Percentiles rank a stretch among this genome's conserved stretches.
Evolutionary conservation across 2,329 filamentous ascomycete genomes (phyloP).

Genomic region (Neobulgaria alba): DNA sequence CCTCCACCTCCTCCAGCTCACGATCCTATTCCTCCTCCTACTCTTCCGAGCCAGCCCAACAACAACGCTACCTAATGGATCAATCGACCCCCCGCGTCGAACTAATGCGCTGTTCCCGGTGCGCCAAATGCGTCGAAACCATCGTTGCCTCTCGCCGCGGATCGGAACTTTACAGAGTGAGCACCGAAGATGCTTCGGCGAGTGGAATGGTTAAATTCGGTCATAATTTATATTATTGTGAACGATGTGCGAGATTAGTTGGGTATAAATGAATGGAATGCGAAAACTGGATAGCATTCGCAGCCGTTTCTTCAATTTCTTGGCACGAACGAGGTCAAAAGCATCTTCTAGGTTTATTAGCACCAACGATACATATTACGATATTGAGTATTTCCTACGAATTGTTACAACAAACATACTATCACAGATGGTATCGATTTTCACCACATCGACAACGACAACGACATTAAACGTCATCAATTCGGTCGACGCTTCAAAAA

Average conservation of each 20-base stretch:
- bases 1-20: constrained; percentile 11
- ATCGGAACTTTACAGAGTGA: constrained; percentile 14
- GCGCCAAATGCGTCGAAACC: constrained; percentile 50
- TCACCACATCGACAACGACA: too few species aligned
- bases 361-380: too few species aligned
- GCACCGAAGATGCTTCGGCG: constrained; percentile 46
- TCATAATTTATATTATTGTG: constrained; percentile 59
- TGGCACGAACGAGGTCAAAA: too few species aligned
- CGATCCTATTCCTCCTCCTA: constrained; percentile 16
- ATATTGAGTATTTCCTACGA: too few species aligned
- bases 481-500: too few species aligned
- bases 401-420: too few species aligned
- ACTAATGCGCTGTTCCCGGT: constrained; percentile 55
- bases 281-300: too few species aligned
- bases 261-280: constrained; percentile 49
- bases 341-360: too few species aligned
- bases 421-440: too few species aligned
- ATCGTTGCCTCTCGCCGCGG: constrained; percentile 33
- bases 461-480: too few species aligned
- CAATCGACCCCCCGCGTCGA: constrained; percentile 34
- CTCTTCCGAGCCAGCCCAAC: constrained; percentile 1
- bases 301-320: too few species aligned
- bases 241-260: constrained; percentile 53
- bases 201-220: constrained; percentile 58
- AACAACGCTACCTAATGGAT: constrained; percentile 14